phyloP scores from a whole-genome alignment of 2,329 filamentous ascomycete species.

The Hymenoscyphus repandus region DNA sequence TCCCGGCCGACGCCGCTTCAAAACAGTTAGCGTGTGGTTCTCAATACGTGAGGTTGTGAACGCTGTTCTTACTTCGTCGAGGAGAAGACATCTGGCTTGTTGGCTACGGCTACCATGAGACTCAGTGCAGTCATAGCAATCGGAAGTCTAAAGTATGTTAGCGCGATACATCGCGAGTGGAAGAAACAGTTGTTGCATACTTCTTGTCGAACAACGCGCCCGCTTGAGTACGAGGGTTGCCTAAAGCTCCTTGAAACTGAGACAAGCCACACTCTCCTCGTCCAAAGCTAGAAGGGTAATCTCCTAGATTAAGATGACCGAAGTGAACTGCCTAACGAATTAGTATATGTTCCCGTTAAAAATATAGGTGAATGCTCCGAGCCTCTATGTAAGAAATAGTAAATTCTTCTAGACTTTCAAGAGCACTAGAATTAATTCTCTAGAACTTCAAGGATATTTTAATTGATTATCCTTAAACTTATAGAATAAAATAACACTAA shows the following conservation, averaged over 20 bases:
- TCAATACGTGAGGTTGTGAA: no score
- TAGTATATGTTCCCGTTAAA: no score
- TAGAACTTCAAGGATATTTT: no score
- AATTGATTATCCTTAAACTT: no score
- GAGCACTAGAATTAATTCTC: no score
- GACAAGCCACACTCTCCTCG: constrained; percentile 12
- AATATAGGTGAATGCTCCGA: no score
- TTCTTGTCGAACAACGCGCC: constrained; percentile 23
- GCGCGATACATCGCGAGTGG: not conserved
- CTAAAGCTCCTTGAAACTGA: constrained; percentile 26
- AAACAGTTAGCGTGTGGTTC: no score
- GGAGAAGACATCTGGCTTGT: not conserved
- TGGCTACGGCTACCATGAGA: not conserved
- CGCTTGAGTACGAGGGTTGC: constrained; percentile 14
- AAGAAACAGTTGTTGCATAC: constrained; percentile 16
- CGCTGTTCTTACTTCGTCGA: not conserved
- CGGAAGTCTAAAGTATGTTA: not conserved
- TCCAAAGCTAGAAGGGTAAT: constrained; percentile 18
- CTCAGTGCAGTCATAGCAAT: not conserved
- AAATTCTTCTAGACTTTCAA: no score
- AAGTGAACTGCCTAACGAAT: constrained; percentile 20
- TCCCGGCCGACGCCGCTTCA: not conserved
- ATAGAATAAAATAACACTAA: no score
- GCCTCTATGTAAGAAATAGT: no score
- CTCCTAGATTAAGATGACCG: constrained; percentile 22